A percentile compares a stretch with the other conserved stretches of the same genome.
These are phyloP conservation scores for Rhipidocladum racemiflorum DNA, from an alignment of 176 grass and related monocot genomes.

Conservation along the genomic window DNA sequence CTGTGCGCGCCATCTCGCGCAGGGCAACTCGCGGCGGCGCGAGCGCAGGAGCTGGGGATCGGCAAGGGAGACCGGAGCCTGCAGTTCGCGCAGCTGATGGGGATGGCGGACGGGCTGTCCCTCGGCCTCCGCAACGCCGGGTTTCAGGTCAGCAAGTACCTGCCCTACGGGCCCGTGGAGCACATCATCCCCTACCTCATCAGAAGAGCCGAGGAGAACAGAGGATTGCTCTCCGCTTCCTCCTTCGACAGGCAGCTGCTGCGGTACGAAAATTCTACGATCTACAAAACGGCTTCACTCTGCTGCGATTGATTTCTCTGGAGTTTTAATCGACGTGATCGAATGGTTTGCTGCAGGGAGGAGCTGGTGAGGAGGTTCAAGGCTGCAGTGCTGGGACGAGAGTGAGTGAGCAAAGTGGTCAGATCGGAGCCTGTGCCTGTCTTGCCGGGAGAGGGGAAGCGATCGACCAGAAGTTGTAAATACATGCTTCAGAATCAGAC, in stretches of 20 bases:
- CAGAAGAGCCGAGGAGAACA: slow-evolving; percentile 92
- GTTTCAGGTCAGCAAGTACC: slow-evolving; percentile 88
- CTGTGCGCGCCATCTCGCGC: neutral
- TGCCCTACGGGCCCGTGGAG: slow-evolving; percentile 89
- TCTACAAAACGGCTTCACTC: neutral
- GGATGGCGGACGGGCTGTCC: slow-evolving; percentile 92
- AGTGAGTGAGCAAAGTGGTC: slow-evolving; percentile 20
- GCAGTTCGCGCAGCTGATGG: slow-evolving; percentile 96
- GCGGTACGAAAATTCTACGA: slow-evolving; percentile 27
- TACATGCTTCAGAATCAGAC: slow-evolving; percentile 12
- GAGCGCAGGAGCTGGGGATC: slow-evolving; percentile 68
- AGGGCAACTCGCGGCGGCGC: slow-evolving; percentile 59
- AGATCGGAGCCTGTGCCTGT: neutral
- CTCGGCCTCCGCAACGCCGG: slow-evolving; percentile 74
- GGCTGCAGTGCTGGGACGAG: slow-evolving; percentile 34
- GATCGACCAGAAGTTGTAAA: slow-evolving; percentile 28
- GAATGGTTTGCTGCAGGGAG: slow-evolving; percentile 41
- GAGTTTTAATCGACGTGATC: neutral
- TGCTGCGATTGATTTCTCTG: neutral
- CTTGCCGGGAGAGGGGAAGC: slow-evolving; percentile 1
- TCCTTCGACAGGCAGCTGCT: slow-evolving; percentile 65
- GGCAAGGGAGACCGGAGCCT: slow-evolving; percentile 50
- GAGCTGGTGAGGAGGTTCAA: slow-evolving; percentile 74
- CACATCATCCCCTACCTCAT: slow-evolving; percentile 92
- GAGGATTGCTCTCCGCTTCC: slow-evolving; percentile 73